Percentiles rank a stretch among this genome's conserved stretches.
phyloP scores from a whole-genome alignment of 177 flowering plant genomes.

The Vitis hybrid region DNA sequence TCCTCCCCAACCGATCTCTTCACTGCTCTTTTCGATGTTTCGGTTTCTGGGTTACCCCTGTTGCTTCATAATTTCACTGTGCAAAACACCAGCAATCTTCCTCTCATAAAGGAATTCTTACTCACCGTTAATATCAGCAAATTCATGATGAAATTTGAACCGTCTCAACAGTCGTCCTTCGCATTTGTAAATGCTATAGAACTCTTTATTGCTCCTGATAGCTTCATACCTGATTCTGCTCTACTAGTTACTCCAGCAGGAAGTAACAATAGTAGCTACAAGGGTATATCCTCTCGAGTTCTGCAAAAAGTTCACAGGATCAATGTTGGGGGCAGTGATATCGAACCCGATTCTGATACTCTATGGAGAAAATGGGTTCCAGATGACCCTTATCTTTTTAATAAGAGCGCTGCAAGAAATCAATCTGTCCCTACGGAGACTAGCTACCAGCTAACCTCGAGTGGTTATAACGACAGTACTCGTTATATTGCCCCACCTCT shows the following conservation, averaged over 20 bases:
- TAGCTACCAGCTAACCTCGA: conserved; percentile 1
- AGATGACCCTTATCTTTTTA: conserved; percentile 17
- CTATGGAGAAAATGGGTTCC: conserved; percentile 31
- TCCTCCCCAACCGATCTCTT: conserved; percentile 1
- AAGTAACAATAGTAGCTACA: neutral
- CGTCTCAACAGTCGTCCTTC: conserved; percentile 24
- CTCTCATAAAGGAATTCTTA: conserved; percentile 26
- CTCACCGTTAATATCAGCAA: neutral
- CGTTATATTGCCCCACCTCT: conserved; percentile 29
- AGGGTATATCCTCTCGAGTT: conserved; percentile 15
- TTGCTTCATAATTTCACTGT: conserved; percentile 23
- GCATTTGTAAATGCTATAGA: conserved; percentile 56
- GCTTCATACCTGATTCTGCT: conserved; percentile 20
- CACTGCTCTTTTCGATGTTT: conserved; percentile 23
- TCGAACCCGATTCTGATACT: conserved; percentile 31
- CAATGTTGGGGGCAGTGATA: conserved; percentile 44
- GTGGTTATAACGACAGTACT: conserved; percentile 2
- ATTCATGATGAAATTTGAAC: conserved; percentile 23
- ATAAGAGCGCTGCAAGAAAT: conserved; percentile 4
- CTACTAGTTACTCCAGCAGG: conserved; percentile 5
- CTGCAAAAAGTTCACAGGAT: conserved; percentile 42
- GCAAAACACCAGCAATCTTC: neutral
- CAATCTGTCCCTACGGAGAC: neutral
- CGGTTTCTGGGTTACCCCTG: neutral
- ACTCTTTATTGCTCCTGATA: conserved; percentile 42